phyloP scores from a whole-genome alignment of 306 rosid genomes.

The Crotalaria pallida region DNA sequence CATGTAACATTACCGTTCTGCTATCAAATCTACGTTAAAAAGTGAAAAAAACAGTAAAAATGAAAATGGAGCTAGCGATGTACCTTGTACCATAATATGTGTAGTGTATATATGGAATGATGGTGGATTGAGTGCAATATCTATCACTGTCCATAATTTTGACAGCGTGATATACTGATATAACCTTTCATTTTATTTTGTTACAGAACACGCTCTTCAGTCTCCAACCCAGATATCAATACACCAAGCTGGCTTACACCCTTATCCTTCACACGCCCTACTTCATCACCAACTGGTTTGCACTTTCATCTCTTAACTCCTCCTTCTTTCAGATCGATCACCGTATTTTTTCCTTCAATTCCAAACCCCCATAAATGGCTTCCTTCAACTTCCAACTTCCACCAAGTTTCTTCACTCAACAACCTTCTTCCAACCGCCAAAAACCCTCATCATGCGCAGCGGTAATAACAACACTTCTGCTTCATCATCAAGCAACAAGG shows the following conservation, averaged over 20 bases:
- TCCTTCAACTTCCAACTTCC: constrained; percentile 3
- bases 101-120: background rate
- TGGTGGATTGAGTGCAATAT: constrained; percentile 19
- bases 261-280: constrained; percentile 30
- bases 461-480: background rate
- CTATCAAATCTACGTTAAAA: constrained; percentile 4
- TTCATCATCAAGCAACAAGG: too few relatives aligned
- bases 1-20: too few relatives aligned
- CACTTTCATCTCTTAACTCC: constrained; percentile 30
- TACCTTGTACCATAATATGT: too few relatives aligned
- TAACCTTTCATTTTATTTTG: background rate
- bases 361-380: constrained; percentile 31
- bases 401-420: background rate
- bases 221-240: constrained; percentile 37
- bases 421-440: background rate
- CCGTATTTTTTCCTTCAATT: background rate
- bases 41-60: background rate
- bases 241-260: constrained; percentile 36
- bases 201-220: constrained; percentile 28
- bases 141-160: constrained; percentile 14
- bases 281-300: constrained; percentile 39
- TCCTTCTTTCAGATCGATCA: constrained; percentile 3
- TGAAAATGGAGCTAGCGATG: constrained; percentile 26
- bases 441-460: constrained; percentile 19
- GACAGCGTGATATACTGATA: background rate